Evolutionary conservation across 2,329 filamentous ascomycete species (phyloP), one percentile per base, ranked within the genome.

Genomic region (Uncinocarpus reesii): DNA sequence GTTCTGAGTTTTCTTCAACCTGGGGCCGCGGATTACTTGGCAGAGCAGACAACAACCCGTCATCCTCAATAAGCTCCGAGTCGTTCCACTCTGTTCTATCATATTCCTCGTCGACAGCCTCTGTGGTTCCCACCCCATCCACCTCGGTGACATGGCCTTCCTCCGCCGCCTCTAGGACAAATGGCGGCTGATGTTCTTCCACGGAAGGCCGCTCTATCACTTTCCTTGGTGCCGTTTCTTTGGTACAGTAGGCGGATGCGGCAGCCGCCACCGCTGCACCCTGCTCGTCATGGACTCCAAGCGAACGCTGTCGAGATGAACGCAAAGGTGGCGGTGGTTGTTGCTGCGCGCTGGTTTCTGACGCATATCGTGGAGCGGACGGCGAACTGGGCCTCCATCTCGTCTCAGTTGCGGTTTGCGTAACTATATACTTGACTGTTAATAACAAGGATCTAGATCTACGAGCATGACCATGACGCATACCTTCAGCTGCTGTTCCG

Each of bases 181-280:
- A 2, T 28, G 29, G 29, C n/a, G 15, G 37, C 13, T 40, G 23
- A 3, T 28, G 5, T 8, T 45, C 11, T 35, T 28, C 11, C 11
- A 11, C 11, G 6, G 26, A 28, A 28, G 26, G 6, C 26, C 11
- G 21, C 24, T 10, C 24, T 15, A 7, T n/a, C 6, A n/a, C 35
- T 34, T n/a, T 36, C 18, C 37, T 43, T 29, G 46, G n/a, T 2
- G 11, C 11, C 34, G 23, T 38, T 18, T 46, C 34, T 28, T 42
- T 48, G 13, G 43, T 26, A 45, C 41, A 53, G n/a, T 49, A 53
- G 13, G 51, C 51, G 23, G 51, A 50, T 42, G 51, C 44, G 6
- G 51, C 51, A 7, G 51, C 51, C 16, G 48, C 49, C 4, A 42
- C 44, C 11, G 51, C 51, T n/a, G 48, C 51, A 24, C 34, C 28